Evolutionary conservation across 495 filamentous ascomycete species (phyloP).

Genomic region (Haplographium delicatum): DNA sequence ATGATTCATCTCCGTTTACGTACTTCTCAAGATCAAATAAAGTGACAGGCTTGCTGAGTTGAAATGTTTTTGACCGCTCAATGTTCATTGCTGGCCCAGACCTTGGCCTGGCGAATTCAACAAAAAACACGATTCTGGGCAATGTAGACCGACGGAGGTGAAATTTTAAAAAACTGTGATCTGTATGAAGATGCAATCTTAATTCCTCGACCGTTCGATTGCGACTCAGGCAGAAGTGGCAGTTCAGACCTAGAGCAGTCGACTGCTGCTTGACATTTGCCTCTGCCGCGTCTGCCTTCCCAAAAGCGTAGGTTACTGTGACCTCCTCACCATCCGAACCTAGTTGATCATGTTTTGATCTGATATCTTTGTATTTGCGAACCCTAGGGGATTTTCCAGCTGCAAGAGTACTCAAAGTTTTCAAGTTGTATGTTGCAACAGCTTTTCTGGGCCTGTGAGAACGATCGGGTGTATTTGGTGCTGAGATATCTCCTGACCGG

Average conservation of each 20-base stretch:
- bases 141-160: conserved; percentile 31
- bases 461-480: conserved; percentile 18
- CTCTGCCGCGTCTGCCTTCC: conserved; percentile 11
- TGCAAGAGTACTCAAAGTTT: conserved; percentile 40
- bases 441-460: conserved; percentile 27
- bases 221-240: conserved; percentile 40
- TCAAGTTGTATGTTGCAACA: conserved; percentile 48
- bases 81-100: neutral
- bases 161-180: conserved; percentile 42
- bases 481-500: neutral
- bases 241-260: conserved; percentile 35
- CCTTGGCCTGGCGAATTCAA: conserved; percentile 11
- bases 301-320: conserved; percentile 18
- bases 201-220: conserved; percentile 39
- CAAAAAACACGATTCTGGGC: conserved; percentile 18
- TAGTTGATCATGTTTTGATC: conserved; percentile 24
- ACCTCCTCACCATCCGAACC: conserved; percentile 2
- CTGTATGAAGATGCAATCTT: conserved; percentile 35
- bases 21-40: conserved; percentile 35
- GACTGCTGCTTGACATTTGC: conserved; percentile 32
- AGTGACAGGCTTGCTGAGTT: conserved; percentile 33
- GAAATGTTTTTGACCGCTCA: conserved; percentile 24
- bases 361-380: conserved; percentile 34
- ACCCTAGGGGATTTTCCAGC: conserved; percentile 39
- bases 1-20: conserved; percentile 37